Evolutionary conservation across 306 rosid genomes (phyloP), one percentile per base, ranked within the genome.

Genomic region (Prunus campanulata): DNA sequence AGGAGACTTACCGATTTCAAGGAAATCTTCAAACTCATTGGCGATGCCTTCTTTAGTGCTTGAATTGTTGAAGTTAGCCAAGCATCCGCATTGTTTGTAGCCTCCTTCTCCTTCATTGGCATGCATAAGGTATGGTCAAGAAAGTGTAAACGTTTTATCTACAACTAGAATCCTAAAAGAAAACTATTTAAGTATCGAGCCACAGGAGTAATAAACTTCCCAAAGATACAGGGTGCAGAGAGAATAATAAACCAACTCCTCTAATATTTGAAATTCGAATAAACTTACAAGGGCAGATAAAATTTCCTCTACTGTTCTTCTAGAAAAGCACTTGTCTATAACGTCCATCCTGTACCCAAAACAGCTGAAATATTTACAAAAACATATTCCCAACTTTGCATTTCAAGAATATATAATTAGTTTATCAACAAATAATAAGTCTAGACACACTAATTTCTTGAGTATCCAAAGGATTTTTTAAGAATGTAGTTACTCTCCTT

Each of bases 261-360:
- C 30, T 8, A 46, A 44, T 56, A 15, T 66, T 47, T 39, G 14
- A 22, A 74, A 71, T 66, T 51, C 47, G 32, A 77, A 78, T 72
- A 9, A 29, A 77, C 98, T 90, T 86, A 95, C 97, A 44, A 95
- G 97, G 82, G 88, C 87, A 77, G 79, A 88, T 71, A 92, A 65
- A 68, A 92, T 92, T 62, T 86, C 96, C 83, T 92, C 98, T 0
- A 92, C 77, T 49, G 93, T 81, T 86, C 81, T 89, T 81, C 71
- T 74, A 57, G 97, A 92, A 90, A 95, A 95, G 85, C 96, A 90
- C 83, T 84, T 87, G 64, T 95, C 88, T 83, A 95, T 95, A 61
- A 87, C 75, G 70, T 82, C 82, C 87, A 89, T 82, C 90, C 98
- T 90, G 93, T 77, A 78, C 44, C 55, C 39, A 75, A 57, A 62